Base-by-base conservation (phyloP, 108 stramenopile genomes). In the Asterionellopsis glacialis region DNA sequence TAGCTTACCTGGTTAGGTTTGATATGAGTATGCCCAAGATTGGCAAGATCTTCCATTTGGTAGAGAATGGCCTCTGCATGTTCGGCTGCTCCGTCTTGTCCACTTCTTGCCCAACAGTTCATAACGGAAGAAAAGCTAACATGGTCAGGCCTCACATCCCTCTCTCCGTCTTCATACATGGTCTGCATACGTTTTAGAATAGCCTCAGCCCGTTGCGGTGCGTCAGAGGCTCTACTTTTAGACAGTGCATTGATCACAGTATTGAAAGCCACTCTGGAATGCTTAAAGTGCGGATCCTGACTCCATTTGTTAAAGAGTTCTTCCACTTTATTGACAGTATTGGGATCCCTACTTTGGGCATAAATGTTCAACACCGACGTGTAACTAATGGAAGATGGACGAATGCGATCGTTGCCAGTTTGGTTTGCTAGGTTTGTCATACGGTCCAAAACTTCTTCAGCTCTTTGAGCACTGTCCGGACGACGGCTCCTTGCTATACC, bases 311-410 rank as follows among this genome's bases (percentile, higher is more conserved):
- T 51, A 33, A 81, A 51, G 19, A 81, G 22, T 9, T 60, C 39
- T 60, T 81, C 75, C 12, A 74, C 79, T 14, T 60, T 52, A 18
- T 47, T 41, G 0, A 71, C 72, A 53, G 69, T 63, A 28, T 73
- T 48, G 0, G 54, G 51, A 33, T 51, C 39, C 21, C 60, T 27
- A 11, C 55, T 55, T n/a, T 61, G 57, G 6, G 76, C 76, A 61
- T 70, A 77, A 16, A 67, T 72, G 53, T 69, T 59, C 41, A 73
- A 65, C 16, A 69, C 65, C 39, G 49, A 66, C 27, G 65, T 72
- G 57, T 61, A 79, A 15, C 63, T 67, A 24, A 63, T 53, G 16
- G 41, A 41, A 16, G 19, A 19, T 5, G 56, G 56, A 41, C 41
- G n/a, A 41, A 42, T 4, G 9, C 21, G 21, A 21, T 16, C 16